Percentiles rank a stretch among this genome's conserved stretches.
These are phyloP conservation scores for Phytopythium delawarense DNA, from an alignment of 352 stramenopile genomes.

Conservation along the genomic window DNA sequence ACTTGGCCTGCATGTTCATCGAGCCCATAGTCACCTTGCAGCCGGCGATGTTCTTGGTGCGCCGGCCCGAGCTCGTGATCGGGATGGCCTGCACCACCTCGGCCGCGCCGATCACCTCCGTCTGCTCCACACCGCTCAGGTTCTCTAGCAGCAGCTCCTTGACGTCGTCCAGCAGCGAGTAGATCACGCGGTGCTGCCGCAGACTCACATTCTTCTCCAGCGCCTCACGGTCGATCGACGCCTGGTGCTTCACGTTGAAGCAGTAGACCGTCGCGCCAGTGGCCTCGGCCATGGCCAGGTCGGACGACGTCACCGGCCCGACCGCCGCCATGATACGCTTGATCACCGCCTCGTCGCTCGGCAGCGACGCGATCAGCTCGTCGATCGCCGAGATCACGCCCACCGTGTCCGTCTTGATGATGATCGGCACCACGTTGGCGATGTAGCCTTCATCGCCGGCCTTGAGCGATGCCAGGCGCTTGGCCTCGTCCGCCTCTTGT, in stretches of 20 bases:
- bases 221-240: conserved; percentile 73
- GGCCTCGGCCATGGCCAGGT: conserved; percentile 79
- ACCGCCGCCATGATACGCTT: conserved; percentile 85
- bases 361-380: conserved; percentile 75
- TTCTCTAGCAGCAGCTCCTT: conserved; percentile 73
- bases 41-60: conserved; percentile 94
- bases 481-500: conserved; percentile 60
- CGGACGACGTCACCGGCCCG: conserved; percentile 76
- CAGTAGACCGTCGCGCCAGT: conserved; percentile 81
- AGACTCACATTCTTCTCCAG: conserved; percentile 76
- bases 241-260: conserved; percentile 85
- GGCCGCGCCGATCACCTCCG: conserved; percentile 62
- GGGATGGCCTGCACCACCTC: conserved; percentile 84
- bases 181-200: conserved; percentile 80
- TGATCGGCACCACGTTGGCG: conserved; percentile 92
- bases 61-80: conserved; percentile 68
- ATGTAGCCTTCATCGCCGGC: conserved; percentile 83
- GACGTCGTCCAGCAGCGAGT: conserved; percentile 87
- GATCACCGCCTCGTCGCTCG: conserved; percentile 57
- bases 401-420: conserved; percentile 98
- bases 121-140: conserved; percentile 55
- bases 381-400: conserved; percentile 94
- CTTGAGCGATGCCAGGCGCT: conserved; percentile 64
- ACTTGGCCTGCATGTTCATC: conserved; percentile 85
- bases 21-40: conserved; percentile 94